Conservation (phyloP, 2,329 filamentous ascomycete genomes). For the Fusarium haematococcum region DNA sequence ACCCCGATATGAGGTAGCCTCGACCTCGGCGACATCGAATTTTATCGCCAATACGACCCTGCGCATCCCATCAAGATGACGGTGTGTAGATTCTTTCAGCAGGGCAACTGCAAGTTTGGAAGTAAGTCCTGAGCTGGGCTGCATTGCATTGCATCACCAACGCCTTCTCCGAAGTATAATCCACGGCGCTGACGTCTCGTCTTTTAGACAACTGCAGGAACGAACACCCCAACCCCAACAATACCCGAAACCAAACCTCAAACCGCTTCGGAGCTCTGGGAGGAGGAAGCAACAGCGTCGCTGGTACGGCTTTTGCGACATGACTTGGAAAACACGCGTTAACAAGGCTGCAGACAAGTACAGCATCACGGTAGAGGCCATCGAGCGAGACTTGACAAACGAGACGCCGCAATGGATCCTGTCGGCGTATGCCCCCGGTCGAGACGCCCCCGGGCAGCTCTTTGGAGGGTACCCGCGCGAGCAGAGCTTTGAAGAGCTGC, state of each 20-base stretch:
- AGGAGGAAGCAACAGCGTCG: slow-evolving; percentile 16
- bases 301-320: slow-evolving; percentile 26
- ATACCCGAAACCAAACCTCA: slow-evolving; percentile 49
- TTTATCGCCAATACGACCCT: slow-evolving; percentile 9
- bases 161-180: neutral
- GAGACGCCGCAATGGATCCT: slow-evolving; percentile 87
- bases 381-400: slow-evolving; percentile 74
- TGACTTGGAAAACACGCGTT: slow-evolving; percentile 4
- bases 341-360: slow-evolving; percentile 53
- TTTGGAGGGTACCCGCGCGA: slow-evolving; percentile 85
- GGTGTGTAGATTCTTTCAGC: slow-evolving; percentile 62
- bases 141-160: neutral
- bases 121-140: slow-evolving; percentile 51
- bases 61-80: slow-evolving; percentile 46
- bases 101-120: slow-evolving; percentile 65
- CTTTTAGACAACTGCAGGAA: slow-evolving; percentile 64
- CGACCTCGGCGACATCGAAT: slow-evolving; percentile 20
- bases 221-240: slow-evolving; percentile 60
- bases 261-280: slow-evolving; percentile 70
- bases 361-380: slow-evolving; percentile 67
- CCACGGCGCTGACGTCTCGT: neutral
- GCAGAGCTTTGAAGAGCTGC: slow-evolving; percentile 89
- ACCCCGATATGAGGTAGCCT: slow-evolving; percentile 39
- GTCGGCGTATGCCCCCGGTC: slow-evolving; percentile 85
- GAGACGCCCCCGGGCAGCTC: slow-evolving; percentile 81